Evolutionary conservation across 2,329 filamentous ascomycete genomes (phyloP), one percentile per base, ranked within the genome.

Genomic region (Thermomyces lanuginosus): DNA sequence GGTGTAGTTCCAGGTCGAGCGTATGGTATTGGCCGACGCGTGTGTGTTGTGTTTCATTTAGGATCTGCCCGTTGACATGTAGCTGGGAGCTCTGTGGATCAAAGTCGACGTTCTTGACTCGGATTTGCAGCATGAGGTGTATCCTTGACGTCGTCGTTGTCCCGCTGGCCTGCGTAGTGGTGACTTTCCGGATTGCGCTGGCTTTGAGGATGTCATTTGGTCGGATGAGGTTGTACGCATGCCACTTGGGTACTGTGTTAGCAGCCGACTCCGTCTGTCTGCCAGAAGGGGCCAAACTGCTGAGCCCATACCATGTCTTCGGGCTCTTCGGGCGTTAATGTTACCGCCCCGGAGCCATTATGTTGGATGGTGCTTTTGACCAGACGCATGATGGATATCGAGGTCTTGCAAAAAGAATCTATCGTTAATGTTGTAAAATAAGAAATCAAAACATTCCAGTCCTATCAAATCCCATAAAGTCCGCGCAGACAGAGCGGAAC

Each of bases 231-330:
- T 81, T 80, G 59, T 74, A 79, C 36, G 71, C 69, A 45, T 79
- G 75, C 76, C 76, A 81, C 71, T 75, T 7, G 6, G 12, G 12
- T 24, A 25, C 21, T 35, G 21, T 39, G 36, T 26, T 21, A 23
- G 16, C 11, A 22, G 6, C 6, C 8, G 17, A 8, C 17, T 20
- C 21, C 15, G 22, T 21, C 19, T 20, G 16, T 14, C 13, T 22
- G 21, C 3, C 17, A 28, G 26, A 23, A 13, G 9, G n/a, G 4
- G 8, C 28, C 19, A 12, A 57, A 73, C n/a, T n/a, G n/a, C n/a
- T n/a, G n/a, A n/a, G n/a, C n/a, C n/a, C n/a, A n/a, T n/a, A n/a
- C 70, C 75, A 81, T 80, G 41, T 81, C 76, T 53, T 80, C 76
- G 26, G 74, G 71, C 48, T 79, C 75, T 50, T 79, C 73, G 2